Conservation (phyloP, 2,329 filamentous ascomycete species). For the Fusarium oligoseptatum region DNA sequence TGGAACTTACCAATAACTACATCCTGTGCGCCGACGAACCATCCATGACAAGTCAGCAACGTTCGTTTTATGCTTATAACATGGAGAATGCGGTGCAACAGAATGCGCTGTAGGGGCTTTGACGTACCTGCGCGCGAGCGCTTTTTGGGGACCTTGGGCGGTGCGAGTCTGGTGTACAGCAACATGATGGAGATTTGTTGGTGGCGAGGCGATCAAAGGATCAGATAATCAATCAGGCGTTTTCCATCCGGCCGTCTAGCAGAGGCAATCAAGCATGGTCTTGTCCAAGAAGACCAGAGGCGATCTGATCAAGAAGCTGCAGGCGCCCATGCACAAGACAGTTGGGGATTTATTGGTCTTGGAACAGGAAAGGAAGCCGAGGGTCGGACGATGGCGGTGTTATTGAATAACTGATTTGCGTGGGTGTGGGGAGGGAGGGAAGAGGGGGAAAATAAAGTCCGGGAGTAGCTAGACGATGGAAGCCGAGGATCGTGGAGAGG, state of each 20-base stretch:
- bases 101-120: slow-evolving; percentile 9
- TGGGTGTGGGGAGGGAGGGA: slow-evolving; percentile 35
- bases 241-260: slow-evolving; percentile 30
- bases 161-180: slow-evolving; percentile 69
- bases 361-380: slow-evolving; percentile 6
- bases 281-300: slow-evolving; percentile 6
- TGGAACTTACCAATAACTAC: slow-evolving; percentile 63
- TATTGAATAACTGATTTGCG: slow-evolving; percentile 32
- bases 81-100: slow-evolving; percentile 11
- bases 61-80: slow-evolving; percentile 2
- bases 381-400: slow-evolving; percentile 19
- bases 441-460: slow-evolving; percentile 27
- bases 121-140: slow-evolving; percentile 62
- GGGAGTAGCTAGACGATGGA: slow-evolving; percentile 7
- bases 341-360: not conserved
- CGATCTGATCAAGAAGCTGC: slow-evolving; percentile 1
- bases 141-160: slow-evolving; percentile 70
- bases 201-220: slow-evolving; percentile 42
- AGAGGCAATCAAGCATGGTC: slow-evolving; percentile 30
- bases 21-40: slow-evolving; percentile 55
- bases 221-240: slow-evolving; percentile 37
- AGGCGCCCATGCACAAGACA: slow-evolving; percentile 9
- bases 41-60: slow-evolving; percentile 23
- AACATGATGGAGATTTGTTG: slow-evolving; percentile 58
- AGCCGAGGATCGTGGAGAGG: slow-evolving; percentile 38